Percentiles rank a stretch among this genome's conserved stretches.
These are phyloP conservation scores for Phytophthora brassicae DNA, from an alignment of 352 stramenopile species.

Conservation along the genomic window DNA sequence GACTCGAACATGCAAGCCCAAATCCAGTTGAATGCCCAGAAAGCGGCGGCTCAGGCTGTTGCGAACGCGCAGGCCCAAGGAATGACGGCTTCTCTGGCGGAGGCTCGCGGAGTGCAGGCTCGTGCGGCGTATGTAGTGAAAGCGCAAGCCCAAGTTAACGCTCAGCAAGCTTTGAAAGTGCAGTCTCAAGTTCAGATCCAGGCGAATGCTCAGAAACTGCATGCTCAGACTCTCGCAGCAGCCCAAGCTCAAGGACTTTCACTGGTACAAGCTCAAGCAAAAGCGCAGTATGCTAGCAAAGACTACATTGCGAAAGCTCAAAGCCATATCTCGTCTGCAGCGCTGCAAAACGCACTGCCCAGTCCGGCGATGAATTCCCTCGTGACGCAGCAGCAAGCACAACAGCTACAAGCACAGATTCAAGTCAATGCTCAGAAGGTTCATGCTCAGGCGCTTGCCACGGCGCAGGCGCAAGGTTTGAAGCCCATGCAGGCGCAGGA, in stretches of 20 bases:
- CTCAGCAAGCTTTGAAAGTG: conserved; percentile 78
- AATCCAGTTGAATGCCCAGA: conserved; percentile 85
- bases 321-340: conserved; percentile 72
- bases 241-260: conserved; percentile 86
- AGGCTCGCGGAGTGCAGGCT: conserved; percentile 81
- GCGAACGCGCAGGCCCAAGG: conserved; percentile 79
- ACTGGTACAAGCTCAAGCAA: conserved; percentile 83
- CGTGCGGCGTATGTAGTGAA: conserved; percentile 85
- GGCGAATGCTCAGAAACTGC: conserved; percentile 86
- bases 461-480: conserved; percentile 80
- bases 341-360: conserved; percentile 53
- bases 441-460: conserved; percentile 84
- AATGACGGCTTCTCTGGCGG: conserved; percentile 61
- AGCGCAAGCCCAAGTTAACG: conserved; percentile 83
- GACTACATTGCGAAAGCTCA: conserved; percentile 90
- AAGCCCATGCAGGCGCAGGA: conserved; percentile 88
- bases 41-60: conserved; percentile 79
- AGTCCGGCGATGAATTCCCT: conserved; percentile 53
- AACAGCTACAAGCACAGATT: conserved; percentile 87
- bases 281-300: conserved; percentile 86
- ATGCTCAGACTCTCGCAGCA: conserved; percentile 81
- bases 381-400: conserved; percentile 78
- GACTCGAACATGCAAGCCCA: conserved; percentile 84
- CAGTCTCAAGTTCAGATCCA: conserved; percentile 90
- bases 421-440: conserved; percentile 91